Percentiles rank a stretch among this genome's conserved stretches.
These are phyloP conservation scores for Echeveria elegans DNA, from an alignment of 164 flowering plant genomes.

Conservation along the genomic window DNA sequence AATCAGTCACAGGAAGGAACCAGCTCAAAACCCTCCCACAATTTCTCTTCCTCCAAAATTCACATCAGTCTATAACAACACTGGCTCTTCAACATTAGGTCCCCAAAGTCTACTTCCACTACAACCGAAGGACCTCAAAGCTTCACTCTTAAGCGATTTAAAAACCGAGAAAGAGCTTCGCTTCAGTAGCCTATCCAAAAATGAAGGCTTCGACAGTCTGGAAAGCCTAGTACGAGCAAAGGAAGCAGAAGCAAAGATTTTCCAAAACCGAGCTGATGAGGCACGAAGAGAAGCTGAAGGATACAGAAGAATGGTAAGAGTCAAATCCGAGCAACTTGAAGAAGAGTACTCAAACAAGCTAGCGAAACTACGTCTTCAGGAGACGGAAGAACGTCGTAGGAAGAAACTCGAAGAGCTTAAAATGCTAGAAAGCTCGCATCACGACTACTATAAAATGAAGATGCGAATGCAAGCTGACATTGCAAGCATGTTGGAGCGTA, in stretches of 20 bases:
- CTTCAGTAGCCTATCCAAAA: conserved; percentile 27
- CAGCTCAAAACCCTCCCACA: conserved; percentile 23
- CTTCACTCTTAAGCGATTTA: conserved; percentile 24
- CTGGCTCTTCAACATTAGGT: conserved; percentile 20
- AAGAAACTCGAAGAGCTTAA: conserved; percentile 83
- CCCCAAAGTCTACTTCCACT: conserved; percentile 21
- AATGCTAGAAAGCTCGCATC: conserved; percentile 57
- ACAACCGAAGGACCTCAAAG: conserved; percentile 26
- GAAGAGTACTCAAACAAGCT: conserved; percentile 72
- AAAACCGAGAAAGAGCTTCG: conserved; percentile 32
- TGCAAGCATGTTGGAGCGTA: conserved; percentile 67
- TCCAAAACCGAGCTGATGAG: conserved; percentile 81
- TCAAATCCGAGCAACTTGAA: conserved; percentile 36
- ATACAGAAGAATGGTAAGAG: conserved; percentile 38
- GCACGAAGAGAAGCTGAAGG: conserved; percentile 74
- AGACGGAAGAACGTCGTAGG: conserved; percentile 63
- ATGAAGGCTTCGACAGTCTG: conserved; percentile 62
- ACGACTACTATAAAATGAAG: conserved; percentile 87
- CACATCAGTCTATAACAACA: conserved; percentile 5
- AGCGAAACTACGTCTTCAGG: conserved; percentile 57
- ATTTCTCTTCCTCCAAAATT: conserved; percentile 29
- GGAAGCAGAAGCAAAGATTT: conserved; percentile 87
- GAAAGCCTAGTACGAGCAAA: conserved; percentile 75
- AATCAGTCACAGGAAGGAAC: conserved; percentile 28
- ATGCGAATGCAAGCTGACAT: conserved; percentile 86